phyloP scores from a whole-genome alignment of 768 basidiomycete genomes.

The Suillus tomentosus region DNA sequence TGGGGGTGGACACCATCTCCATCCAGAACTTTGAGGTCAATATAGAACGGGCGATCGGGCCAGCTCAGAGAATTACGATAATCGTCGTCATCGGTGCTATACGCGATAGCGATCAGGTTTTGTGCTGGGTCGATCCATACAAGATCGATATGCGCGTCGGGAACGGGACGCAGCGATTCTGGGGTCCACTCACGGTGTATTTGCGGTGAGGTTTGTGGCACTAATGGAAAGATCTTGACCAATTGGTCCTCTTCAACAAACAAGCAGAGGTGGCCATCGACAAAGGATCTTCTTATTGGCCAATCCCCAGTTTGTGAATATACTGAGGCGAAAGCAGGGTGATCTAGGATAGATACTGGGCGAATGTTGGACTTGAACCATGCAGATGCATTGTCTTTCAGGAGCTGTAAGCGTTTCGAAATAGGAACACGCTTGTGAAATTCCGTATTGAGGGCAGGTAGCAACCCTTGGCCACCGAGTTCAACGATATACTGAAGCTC shows the following conservation, averaged over 20 bases:
- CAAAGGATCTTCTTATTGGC: not conserved
- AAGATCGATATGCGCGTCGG: too few species aligned
- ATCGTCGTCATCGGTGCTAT: not conserved
- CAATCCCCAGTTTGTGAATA: too few species aligned
- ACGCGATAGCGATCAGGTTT: not conserved
- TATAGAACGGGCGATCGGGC: not conserved
- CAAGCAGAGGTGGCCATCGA: conserved; percentile 2
- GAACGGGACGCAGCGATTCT: not conserved
- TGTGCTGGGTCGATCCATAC: not conserved
- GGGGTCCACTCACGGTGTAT: not conserved
- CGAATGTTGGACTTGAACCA: conserved; percentile 4
- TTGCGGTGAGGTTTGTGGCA: not conserved
- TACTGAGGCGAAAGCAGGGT: too few species aligned
- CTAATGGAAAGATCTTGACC: not conserved
- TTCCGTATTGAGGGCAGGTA: not conserved
- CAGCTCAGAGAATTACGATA: too few species aligned
- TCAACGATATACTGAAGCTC: conserved; percentile 8
- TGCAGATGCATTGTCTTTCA: not conserved
- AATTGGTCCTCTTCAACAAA: not conserved
- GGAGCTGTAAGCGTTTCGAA: conserved; percentile 1
- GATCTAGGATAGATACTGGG: not conserved
- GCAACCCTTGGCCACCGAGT: conserved; percentile 1
- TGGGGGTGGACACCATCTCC: not conserved
- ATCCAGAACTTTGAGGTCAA: not conserved
- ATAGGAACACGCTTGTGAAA: not conserved